These are phyloP conservation scores for Phytophthora constricta DNA, from an alignment of 352 stramenopile genomes.

Conservation along the genomic window DNA sequence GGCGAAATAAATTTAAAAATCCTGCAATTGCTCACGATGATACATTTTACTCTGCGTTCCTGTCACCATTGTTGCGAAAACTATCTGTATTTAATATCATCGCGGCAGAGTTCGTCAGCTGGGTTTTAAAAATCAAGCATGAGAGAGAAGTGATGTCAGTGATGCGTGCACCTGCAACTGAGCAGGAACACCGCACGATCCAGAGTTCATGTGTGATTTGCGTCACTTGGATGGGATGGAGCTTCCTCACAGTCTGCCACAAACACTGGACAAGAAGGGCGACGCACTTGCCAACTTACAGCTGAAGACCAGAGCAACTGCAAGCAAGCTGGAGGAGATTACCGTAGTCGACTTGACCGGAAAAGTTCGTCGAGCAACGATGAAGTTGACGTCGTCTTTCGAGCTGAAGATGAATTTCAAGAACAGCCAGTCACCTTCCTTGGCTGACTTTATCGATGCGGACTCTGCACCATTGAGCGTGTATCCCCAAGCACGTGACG, in stretches of 20 bases:
- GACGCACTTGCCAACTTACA: slow-evolving; percentile 16
- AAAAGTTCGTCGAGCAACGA: slow-evolving; percentile 14
- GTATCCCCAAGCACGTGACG: not conserved
- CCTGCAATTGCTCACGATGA: too few relatives aligned
- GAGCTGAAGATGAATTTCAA: slow-evolving; percentile 32
- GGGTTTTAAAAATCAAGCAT: too few relatives aligned
- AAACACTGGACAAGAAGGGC: not conserved
- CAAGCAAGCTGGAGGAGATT: slow-evolving; percentile 12
- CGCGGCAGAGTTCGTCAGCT: too few relatives aligned
- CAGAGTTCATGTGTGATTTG: too few relatives aligned
- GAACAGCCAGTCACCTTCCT: slow-evolving; percentile 18
- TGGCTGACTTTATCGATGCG: slow-evolving; percentile 12
- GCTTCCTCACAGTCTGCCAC: not conserved
- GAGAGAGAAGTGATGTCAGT: too few relatives aligned
- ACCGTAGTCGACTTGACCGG: slow-evolving; percentile 29
- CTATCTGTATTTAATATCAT: too few relatives aligned
- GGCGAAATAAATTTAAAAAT: too few relatives aligned
- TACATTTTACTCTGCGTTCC: too few relatives aligned
- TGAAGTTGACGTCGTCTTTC: slow-evolving; percentile 18
- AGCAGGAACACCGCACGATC: too few relatives aligned
- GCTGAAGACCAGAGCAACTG: slow-evolving; percentile 13
- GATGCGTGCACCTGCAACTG: too few relatives aligned
- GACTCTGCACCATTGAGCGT: slow-evolving; percentile 2
- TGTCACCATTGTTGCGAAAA: too few relatives aligned
- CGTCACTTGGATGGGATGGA: not conserved